Percentiles rank a stretch among this genome's conserved stretches.
phyloP scores from a whole-genome alignment of 2,329 filamentous ascomycete genomes.

The Pseudocercospora pini-densiflorae region DNA sequence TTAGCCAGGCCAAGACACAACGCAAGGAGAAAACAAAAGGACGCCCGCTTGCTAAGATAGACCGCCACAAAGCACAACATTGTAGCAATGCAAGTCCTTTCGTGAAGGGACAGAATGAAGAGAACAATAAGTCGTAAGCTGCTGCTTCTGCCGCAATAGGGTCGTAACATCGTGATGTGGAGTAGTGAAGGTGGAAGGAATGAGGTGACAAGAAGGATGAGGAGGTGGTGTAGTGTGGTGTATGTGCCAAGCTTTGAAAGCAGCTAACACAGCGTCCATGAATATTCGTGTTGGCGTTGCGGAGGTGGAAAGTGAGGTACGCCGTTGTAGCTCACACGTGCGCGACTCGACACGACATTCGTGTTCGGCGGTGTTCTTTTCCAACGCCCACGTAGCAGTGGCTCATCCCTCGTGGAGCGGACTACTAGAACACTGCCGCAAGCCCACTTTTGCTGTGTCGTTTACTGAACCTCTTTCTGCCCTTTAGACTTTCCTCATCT shows the following conservation, averaged over 20 bases:
- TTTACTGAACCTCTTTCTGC: slow-evolving; percentile 76
- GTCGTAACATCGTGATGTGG: slow-evolving; percentile 5
- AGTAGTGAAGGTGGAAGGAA: neutral
- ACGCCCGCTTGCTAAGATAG: slow-evolving; percentile 1
- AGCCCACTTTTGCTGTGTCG: slow-evolving; percentile 94
- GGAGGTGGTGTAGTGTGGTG: neutral
- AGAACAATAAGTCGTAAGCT: slow-evolving; percentile 1
- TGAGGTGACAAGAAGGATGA: neutral
- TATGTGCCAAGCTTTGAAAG: slow-evolving; percentile 1
- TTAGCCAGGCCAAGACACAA: neutral
- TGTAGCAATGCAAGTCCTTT: neutral
- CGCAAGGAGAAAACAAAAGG: neutral
- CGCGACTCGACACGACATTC: neutral
- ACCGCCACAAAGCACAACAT: neutral
- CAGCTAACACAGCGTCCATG: neutral
- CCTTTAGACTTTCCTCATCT: slow-evolving; percentile 42
- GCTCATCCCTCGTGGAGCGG: slow-evolving; percentile 9
- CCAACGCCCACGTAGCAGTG: neutral
- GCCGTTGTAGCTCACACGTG: slow-evolving; percentile 1
- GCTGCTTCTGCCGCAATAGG: neutral
- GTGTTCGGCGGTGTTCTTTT: neutral
- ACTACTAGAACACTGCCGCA: slow-evolving; percentile 74
- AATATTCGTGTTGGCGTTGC: neutral
- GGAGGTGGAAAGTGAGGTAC: slow-evolving; percentile 6
- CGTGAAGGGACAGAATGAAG: neutral